phyloP scores from a whole-genome alignment of 495 filamentous ascomycete genomes.

The Daldinia caldariorum region DNA sequence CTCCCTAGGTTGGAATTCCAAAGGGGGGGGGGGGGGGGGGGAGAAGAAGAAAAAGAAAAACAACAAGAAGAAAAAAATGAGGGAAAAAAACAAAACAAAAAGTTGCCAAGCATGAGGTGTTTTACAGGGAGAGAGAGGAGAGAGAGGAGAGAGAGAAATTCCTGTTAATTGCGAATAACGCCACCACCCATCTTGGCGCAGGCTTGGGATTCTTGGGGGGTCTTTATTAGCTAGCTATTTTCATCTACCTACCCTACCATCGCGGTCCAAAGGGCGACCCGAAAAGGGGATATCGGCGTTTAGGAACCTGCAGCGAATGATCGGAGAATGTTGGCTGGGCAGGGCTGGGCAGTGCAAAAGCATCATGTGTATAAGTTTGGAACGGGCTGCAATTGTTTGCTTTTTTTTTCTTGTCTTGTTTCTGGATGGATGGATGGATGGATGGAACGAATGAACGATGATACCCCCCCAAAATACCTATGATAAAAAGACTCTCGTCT shows the following conservation, averaged over 20 bases:
- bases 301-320: slow-evolving; percentile 2
- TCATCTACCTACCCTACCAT: neutral
- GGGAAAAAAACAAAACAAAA: neutral
- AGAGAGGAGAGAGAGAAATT: too few species aligned
- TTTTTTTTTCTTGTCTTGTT: slow-evolving; percentile 4
- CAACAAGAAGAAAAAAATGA: neutral
- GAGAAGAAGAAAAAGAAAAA: too few species aligned
- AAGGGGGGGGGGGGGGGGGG: too few species aligned
- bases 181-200: slow-evolving; percentile 23
- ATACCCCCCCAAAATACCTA: slow-evolving; percentile 37
- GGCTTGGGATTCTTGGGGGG: slow-evolving; percentile 30
- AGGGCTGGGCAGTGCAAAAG: slow-evolving; percentile 13
- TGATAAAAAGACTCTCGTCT: slow-evolving; percentile 32
- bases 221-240: slow-evolving; percentile 13
- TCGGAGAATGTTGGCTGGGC: slow-evolving; percentile 2
- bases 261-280: too few species aligned
- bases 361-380: slow-evolving; percentile 13
- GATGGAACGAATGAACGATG: slow-evolving; percentile 24
- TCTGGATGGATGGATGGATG: neutral
- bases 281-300: slow-evolving; percentile 27
- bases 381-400: slow-evolving; percentile 7
- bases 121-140: slow-evolving; percentile 21
- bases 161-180: slow-evolving; percentile 24
- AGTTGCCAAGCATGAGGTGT: slow-evolving; percentile 23
- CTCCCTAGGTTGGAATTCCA: too few species aligned